phyloP scores from a whole-genome alignment of 2,329 filamentous ascomycete genomes.

The Tolypocladium ovalisporum region DNA sequence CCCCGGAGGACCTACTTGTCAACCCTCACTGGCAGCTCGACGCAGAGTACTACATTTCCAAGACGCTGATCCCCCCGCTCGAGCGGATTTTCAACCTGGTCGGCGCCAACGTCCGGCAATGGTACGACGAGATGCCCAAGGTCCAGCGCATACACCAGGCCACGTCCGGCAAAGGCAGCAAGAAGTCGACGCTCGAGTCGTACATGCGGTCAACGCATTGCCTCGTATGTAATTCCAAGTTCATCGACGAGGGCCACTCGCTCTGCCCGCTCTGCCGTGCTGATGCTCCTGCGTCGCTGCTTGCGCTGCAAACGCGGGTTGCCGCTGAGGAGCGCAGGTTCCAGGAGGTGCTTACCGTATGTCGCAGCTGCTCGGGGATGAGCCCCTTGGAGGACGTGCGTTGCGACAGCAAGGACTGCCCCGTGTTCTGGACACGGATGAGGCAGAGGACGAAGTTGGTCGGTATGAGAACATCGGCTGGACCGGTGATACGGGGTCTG shows the following conservation, averaged over 20 bases:
- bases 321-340: conserved; percentile 52
- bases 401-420: conserved; percentile 87
- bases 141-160: conserved; percentile 54
- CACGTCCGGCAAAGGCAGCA: conserved; percentile 17
- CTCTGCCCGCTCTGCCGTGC: conserved; percentile 49
- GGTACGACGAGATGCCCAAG: conserved; percentile 97
- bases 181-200: conserved; percentile 75
- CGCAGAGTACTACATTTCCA: conserved; percentile 92
- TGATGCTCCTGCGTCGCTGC: conserved; percentile 47
- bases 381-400: conserved; percentile 65
- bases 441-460: conserved; percentile 44
- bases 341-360: conserved; percentile 57
- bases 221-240: conserved; percentile 50
- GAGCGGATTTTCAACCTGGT: conserved; percentile 96
- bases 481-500: conserved; percentile 21
- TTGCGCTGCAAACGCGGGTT: conserved; percentile 52
- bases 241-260: conserved; percentile 16
- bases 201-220: conserved; percentile 80
- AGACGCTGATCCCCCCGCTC: conserved; percentile 88
- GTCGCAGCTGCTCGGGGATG: conserved; percentile 68
- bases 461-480: conserved; percentile 22
- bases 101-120: conserved; percentile 77
- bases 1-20: conserved; percentile 70
- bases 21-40: conserved; percentile 75
- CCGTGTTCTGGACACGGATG: conserved; percentile 74